Conservation (phyloP, 495 filamentous ascomycete species). For the Evansstolkia leycettana region DNA sequence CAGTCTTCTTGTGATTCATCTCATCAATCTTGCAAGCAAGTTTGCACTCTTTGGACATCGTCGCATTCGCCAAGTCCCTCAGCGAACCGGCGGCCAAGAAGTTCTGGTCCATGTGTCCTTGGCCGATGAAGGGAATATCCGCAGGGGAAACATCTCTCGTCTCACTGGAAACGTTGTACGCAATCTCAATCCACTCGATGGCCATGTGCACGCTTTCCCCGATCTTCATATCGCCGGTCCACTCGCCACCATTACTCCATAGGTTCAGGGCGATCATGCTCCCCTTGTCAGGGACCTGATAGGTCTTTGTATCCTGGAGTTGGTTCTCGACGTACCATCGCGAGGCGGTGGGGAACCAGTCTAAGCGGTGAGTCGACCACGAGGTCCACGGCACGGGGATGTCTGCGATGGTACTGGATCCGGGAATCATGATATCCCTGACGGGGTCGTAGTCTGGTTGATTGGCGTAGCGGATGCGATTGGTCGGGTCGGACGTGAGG, state of each 20-base stretch:
- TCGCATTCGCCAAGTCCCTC: no score
- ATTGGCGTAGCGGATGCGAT: constrained; percentile 58
- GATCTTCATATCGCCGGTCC: constrained; percentile 60
- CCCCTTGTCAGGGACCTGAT: constrained; percentile 47
- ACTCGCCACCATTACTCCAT: constrained; percentile 64
- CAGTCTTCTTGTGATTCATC: no score
- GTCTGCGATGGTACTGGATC: constrained; percentile 18
- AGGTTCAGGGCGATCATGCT: constrained; percentile 56
- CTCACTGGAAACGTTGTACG: constrained; percentile 41
- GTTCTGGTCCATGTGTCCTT: no score
- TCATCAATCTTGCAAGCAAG: no score
- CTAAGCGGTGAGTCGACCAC: constrained; percentile 62
- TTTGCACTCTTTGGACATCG: no score
- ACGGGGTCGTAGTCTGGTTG: constrained; percentile 45
- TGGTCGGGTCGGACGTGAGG: constrained; percentile 43
- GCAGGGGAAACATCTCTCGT: background rate
- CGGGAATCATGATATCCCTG: constrained; percentile 21
- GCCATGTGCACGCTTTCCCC: constrained; percentile 49
- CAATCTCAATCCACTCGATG: constrained; percentile 63
- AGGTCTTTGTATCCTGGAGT: constrained; percentile 44
- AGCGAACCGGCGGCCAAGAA: no score
- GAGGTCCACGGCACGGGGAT: constrained; percentile 40
- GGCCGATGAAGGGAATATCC: background rate
- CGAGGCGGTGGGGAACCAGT: constrained; percentile 51
- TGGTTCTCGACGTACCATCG: constrained; percentile 56